Base-by-base conservation (phyloP, 2,329 filamentous ascomycete species). In the Akanthomyces lecanii region DNA sequence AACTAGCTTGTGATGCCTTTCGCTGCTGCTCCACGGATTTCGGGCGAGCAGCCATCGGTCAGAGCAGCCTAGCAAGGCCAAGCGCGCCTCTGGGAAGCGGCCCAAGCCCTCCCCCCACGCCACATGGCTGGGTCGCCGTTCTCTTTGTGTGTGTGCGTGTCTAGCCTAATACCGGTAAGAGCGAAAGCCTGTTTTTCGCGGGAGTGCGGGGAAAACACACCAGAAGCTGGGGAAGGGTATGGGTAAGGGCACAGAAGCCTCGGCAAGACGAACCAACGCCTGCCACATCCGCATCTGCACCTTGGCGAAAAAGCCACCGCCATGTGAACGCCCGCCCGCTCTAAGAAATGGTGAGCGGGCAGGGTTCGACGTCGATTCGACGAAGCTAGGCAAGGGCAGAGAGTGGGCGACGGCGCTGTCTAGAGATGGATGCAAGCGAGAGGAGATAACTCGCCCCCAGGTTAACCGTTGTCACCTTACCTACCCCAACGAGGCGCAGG, bases 171-270 rank as follows among this genome's bases (percentile, higher is more conserved):
- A 21, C 21, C 21, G 21, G 21, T 21, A 21, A 21, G 21, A 48
- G 44, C 47, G 36, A 42, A 52, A 44, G 33, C 47, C 47, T 52
- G 23, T 38, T 14, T 47, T 7, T 38, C 10, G 16, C 21, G n/a
- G 18, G 25, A 16, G n/a, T 23, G 50, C 10, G 58, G 40, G 28
- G 21, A 33, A 10, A 5, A 10, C 3, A 12, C 8, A 38, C 33
- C 6, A 38, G 33, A 52, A 53, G 25, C 48, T 53, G 58, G 42
- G 42, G 44, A 61, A 38, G 10, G 33, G 33, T 10, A 55, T 62
- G 51, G 59, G 59, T 55, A 55, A 18, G 58, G 59, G 23, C 21
- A 48, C 42, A 18, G 23, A 42, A 48, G 51, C 59, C 59, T 62
- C 59, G 59, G 59, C 59, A n/a, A 30, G 55, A 58, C 44, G 55